Evolutionary conservation across 208 protist species (phyloP).

Genomic region (Trypanosomatidae sp.): DNA sequence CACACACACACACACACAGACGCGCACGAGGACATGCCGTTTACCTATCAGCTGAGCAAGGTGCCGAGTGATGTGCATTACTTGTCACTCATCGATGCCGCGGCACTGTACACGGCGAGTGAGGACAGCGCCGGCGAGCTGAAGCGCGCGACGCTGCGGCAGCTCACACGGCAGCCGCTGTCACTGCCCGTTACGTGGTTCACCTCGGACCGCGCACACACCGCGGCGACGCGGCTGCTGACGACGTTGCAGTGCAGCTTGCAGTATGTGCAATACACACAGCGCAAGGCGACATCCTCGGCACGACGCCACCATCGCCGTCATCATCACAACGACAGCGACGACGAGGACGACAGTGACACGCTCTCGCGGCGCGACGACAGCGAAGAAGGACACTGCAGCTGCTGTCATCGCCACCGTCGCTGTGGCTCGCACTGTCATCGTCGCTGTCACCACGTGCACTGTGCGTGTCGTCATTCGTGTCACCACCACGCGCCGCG

Average conservation of each 20-base stretch:
- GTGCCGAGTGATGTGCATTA: conserved; percentile 57
- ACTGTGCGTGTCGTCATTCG: too few species aligned
- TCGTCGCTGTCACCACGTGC: too few species aligned
- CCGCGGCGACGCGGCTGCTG: conserved; percentile 18
- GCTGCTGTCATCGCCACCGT: too few species aligned
- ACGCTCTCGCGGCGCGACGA: too few species aligned
- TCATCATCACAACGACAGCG: too few species aligned
- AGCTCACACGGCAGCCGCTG: conserved; percentile 50
- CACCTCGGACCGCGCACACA: conserved; percentile 12
- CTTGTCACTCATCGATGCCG: conserved; percentile 45
- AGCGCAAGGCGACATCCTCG: too few species aligned
- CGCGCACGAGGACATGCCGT: conserved; percentile 19
- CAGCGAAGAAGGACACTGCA: too few species aligned
- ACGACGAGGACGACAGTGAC: too few species aligned
- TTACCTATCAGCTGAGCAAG: conserved; percentile 34
- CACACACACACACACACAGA: not conserved
- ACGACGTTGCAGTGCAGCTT: conserved; percentile 65
- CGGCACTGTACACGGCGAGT: conserved; percentile 38
- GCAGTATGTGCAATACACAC: conserved; percentile 33
- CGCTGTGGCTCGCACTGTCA: too few species aligned
- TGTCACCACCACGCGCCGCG: too few species aligned
- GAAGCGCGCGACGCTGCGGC: conserved; percentile 45
- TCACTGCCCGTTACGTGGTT: conserved; percentile 55
- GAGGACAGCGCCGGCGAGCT: conserved; percentile 9
- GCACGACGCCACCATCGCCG: too few species aligned